Evolutionary conservation across 2,329 filamentous ascomycete genomes (phyloP).

Genomic region (Claviceps citrina): DNA sequence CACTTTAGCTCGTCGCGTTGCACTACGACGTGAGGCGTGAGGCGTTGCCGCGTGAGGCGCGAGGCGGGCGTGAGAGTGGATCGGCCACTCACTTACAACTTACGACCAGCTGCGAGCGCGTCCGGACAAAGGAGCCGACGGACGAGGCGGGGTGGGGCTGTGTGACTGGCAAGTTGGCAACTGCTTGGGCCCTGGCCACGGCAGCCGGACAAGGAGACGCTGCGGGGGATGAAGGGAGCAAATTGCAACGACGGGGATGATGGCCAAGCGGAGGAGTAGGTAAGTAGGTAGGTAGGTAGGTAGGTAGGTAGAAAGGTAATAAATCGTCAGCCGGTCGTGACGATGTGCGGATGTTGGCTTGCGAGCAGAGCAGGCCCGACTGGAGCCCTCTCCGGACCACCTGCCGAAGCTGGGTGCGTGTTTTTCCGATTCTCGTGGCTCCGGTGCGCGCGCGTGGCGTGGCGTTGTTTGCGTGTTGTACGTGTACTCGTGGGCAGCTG

Average conservation of each 20-base stretch:
- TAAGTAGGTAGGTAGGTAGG: too few species aligned
- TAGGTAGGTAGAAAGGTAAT: too few species aligned
- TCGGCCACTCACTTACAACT: constrained; percentile 5
- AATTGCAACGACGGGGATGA: too few species aligned
- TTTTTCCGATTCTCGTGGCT: neutral
- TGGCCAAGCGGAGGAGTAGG: neutral
- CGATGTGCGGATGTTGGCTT: neutral
- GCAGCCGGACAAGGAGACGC: too few species aligned
- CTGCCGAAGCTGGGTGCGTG: constrained; percentile 1
- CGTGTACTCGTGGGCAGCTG: too few species aligned
- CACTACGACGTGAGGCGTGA: constrained; percentile 1
- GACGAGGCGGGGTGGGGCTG: neutral
- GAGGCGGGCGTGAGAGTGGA: constrained; percentile 6
- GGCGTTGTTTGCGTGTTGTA: neutral
- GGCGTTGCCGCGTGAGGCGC: constrained; percentile 1
- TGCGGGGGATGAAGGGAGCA: too few species aligned
- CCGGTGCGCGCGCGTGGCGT: neutral
- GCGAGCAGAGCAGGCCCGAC: neutral
- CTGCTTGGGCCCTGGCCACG: too few species aligned
- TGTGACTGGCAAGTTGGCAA: too few species aligned
- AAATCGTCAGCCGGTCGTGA: too few species aligned
- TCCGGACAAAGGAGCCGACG: neutral
- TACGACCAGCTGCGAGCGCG: neutral
- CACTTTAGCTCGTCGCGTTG: constrained; percentile 4
- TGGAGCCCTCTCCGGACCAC: constrained; percentile 5